Conservation (phyloP, 345 rosid species). For the Fremontodendron californicum region DNA sequence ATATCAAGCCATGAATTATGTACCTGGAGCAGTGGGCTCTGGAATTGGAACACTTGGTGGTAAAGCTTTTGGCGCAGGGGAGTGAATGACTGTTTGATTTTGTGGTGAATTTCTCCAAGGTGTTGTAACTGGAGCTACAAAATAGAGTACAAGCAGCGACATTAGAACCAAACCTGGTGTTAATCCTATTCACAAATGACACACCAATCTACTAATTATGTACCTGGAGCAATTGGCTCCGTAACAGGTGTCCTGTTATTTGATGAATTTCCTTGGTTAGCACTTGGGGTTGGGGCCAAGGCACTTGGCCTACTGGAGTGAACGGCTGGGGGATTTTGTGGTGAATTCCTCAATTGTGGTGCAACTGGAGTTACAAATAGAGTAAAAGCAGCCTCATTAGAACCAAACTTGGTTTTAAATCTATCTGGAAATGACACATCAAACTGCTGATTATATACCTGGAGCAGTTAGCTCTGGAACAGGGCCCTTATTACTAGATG, state of each 20-base stretch:
- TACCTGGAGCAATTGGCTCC: slow-evolving; percentile 27
- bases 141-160: background rate
- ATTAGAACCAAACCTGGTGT: background rate
- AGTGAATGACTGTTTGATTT: slow-evolving; percentile 16
- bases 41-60: slow-evolving; percentile 25
- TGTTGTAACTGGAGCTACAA: slow-evolving; percentile 23
- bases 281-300: slow-evolving; percentile 18
- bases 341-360: slow-evolving; percentile 18
- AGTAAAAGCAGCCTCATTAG: background rate
- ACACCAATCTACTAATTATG: background rate
- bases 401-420: background rate
- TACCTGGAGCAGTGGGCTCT: slow-evolving; percentile 15
- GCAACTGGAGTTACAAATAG: slow-evolving; percentile 16
- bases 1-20: background rate
- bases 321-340: slow-evolving; percentile 15
- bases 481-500: slow-evolving; percentile 19
- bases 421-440: background rate
- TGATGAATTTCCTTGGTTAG: slow-evolving; percentile 7
- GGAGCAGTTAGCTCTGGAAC: slow-evolving; percentile 18
- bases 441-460: slow-evolving; percentile 17
- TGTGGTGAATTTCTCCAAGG: slow-evolving; percentile 20
- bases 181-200: background rate
- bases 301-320: slow-evolving; percentile 13
- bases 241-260: slow-evolving; percentile 11
- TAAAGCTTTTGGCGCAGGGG: slow-evolving; percentile 24